A percentile compares a stretch with the other conserved stretches of the same genome.
These are phyloP conservation scores for Naganishia vishniacii DNA, from an alignment of 768 basidiomycete genomes.

Conservation along the genomic window DNA sequence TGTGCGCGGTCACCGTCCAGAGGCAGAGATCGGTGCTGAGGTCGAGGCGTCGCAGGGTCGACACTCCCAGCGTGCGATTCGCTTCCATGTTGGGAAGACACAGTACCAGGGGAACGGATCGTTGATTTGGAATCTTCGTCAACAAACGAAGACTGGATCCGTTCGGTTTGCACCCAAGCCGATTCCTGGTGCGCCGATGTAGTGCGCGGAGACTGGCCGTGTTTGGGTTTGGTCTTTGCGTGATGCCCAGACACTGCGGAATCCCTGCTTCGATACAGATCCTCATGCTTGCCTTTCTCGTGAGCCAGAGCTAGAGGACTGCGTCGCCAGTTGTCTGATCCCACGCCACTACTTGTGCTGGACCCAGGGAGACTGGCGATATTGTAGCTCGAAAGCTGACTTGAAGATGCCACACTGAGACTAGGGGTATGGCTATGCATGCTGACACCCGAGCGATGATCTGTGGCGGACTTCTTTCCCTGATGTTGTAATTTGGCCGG, in stretches of 20 bases:
- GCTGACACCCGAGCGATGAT: conserved; percentile 50
- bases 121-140: too few relatives aligned
- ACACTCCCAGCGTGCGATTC: background rate
- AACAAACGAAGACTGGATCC: background rate
- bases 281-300: conserved; percentile 13
- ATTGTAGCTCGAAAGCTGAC: conserved; percentile 23
- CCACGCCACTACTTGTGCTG: background rate
- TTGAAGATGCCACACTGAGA: conserved; percentile 20
- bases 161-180: background rate
- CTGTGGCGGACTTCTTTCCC: conserved; percentile 52
- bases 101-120: background rate
- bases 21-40: background rate
- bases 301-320: conserved; percentile 6
- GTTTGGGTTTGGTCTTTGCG: conserved; percentile 7
- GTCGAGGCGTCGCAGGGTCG: conserved; percentile 8
- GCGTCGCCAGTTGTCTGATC: conserved; percentile 23
- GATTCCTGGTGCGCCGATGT: background rate
- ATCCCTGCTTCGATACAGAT: conserved; percentile 17
- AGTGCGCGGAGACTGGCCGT: background rate
- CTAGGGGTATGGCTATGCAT: conserved; percentile 62
- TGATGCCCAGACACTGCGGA: conserved; percentile 4
- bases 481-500: conserved; percentile 76
- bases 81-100: too few relatives aligned
- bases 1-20: background rate
- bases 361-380: conserved; percentile 17